Evolutionary conservation across 768 basidiomycete species (phyloP).

Genomic region (Termitomyces sp.): DNA sequence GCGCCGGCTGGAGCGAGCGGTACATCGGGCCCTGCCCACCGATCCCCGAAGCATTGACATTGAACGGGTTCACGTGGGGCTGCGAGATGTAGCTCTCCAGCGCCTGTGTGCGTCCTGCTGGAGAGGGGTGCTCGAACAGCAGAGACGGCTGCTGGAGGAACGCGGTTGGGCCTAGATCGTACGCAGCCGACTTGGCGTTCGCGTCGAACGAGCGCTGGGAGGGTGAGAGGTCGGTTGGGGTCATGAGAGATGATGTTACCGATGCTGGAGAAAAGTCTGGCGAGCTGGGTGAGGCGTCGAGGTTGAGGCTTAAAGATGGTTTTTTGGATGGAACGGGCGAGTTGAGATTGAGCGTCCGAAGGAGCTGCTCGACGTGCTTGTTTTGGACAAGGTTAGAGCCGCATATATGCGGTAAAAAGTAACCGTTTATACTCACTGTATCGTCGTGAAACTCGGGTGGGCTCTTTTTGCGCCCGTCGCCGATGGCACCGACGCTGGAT

Average conservation of each 20-base stretch:
- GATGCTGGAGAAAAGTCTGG: conserved; percentile 77
- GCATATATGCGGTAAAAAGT: conserved; percentile 12
- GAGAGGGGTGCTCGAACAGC: conserved; percentile 36
- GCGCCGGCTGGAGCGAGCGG: conserved; percentile 4
- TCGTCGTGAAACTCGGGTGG: conserved; percentile 46
- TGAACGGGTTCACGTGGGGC: background rate
- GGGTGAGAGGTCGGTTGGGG: conserved; percentile 74
- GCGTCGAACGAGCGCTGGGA: conserved; percentile 55
- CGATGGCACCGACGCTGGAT: conserved; percentile 64
- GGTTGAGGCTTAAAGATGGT: conserved; percentile 42
- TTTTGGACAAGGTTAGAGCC: background rate
- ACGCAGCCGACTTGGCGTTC: conserved; percentile 47
- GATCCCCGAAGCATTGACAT: background rate
- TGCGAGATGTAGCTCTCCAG: conserved; percentile 20
- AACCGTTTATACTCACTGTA: conserved; percentile 4
- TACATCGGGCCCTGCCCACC: conserved; percentile 4
- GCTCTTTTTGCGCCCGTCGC: conserved; percentile 71
- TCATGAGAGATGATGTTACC: conserved; percentile 66
- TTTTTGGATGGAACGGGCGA: conserved; percentile 59
- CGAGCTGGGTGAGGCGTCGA: conserved; percentile 50
- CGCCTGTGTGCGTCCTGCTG: conserved; percentile 17
- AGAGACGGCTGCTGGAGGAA: conserved; percentile 33
- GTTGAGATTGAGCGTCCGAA: conserved; percentile 76
- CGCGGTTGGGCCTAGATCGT: conserved; percentile 46
- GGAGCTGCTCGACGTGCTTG: conserved; percentile 80